These are phyloP conservation scores for Trichomonas vaginalis DNA, from an alignment of 208 protist genomes.

Conservation along the genomic window DNA sequence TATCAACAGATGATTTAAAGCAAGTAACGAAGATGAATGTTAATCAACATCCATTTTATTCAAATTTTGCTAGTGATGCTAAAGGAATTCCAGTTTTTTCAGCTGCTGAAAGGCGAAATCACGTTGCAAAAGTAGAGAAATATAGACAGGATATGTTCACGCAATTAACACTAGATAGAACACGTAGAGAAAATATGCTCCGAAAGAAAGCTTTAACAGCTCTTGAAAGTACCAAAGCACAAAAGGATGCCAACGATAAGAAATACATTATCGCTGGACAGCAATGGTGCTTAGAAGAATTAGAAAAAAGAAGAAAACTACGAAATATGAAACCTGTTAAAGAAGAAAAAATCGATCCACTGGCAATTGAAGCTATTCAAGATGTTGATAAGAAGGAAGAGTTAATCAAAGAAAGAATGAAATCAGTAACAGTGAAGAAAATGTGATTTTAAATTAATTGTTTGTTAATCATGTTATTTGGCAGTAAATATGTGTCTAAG, in stretches of 20 bases:
- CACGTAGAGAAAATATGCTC: neutral
- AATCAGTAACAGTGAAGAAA: no score
- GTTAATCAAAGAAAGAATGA: neutral
- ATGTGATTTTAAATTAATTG: no score
- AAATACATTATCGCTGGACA: neutral
- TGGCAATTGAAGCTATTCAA: neutral
- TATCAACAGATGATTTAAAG: neutral
- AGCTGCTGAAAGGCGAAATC: neutral
- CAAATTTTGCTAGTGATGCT: neutral
- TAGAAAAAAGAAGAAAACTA: neutral
- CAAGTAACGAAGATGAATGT: neutral
- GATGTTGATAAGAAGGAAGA: neutral
- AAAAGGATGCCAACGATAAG: neutral
- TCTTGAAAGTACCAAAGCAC: neutral
- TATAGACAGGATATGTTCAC: neutral
- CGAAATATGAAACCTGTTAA: neutral
- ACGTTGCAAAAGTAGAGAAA: neutral
- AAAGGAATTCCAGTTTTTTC: neutral
- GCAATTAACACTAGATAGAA: neutral
- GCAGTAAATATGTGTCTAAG: no score
- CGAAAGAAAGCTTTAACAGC: neutral
- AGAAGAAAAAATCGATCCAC: neutral
- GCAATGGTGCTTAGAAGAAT: neutral
- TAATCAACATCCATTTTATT: neutral
- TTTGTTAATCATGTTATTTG: no score